Evolutionary conservation across 2,329 filamentous ascomycete genomes (phyloP).

Genomic region (Fusarium chlamydosporum): DNA sequence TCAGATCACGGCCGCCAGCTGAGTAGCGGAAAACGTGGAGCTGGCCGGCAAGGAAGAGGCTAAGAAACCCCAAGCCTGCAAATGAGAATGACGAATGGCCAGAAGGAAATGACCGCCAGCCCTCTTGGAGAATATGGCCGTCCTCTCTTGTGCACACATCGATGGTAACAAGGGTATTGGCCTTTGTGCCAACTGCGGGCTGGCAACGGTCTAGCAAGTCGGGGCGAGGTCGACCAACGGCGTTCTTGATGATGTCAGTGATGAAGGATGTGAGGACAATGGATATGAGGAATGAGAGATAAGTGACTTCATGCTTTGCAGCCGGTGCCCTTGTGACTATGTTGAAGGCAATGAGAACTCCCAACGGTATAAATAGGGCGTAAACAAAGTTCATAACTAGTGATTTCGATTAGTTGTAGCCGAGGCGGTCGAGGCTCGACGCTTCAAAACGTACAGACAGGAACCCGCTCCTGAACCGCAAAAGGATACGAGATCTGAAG

Average conservation of each 20-base stretch:
- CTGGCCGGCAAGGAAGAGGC: conserved; percentile 78
- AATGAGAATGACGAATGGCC: conserved; percentile 87
- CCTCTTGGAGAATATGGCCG: conserved; percentile 80
- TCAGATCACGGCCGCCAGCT: conserved; percentile 64
- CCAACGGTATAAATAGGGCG: conserved; percentile 78
- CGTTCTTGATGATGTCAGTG: conserved; percentile 92
- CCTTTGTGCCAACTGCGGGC: conserved; percentile 67
- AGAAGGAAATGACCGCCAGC: conserved; percentile 86
- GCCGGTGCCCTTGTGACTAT: conserved; percentile 70
- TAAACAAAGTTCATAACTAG: conserved; percentile 83
- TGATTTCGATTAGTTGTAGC: conserved; percentile 11
- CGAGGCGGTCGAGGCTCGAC: not conserved
- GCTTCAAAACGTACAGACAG: conserved; percentile 71
- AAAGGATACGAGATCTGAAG: conserved; percentile 88
- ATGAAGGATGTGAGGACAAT: conserved; percentile 84
- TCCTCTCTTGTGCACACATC: conserved; percentile 80
- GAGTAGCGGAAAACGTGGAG: conserved; percentile 68
- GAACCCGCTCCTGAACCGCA: conserved; percentile 85
- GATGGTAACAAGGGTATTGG: conserved; percentile 70
- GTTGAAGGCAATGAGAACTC: conserved; percentile 76
- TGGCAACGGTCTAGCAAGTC: conserved; percentile 82
- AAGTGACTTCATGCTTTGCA: conserved; percentile 87
- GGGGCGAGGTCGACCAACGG: conserved; percentile 79
- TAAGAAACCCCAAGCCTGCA: conserved; percentile 80
- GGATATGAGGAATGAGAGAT: conserved; percentile 84